Conservation (phyloP, 352 stramenopile species). For the Pythium myriotylum region DNA sequence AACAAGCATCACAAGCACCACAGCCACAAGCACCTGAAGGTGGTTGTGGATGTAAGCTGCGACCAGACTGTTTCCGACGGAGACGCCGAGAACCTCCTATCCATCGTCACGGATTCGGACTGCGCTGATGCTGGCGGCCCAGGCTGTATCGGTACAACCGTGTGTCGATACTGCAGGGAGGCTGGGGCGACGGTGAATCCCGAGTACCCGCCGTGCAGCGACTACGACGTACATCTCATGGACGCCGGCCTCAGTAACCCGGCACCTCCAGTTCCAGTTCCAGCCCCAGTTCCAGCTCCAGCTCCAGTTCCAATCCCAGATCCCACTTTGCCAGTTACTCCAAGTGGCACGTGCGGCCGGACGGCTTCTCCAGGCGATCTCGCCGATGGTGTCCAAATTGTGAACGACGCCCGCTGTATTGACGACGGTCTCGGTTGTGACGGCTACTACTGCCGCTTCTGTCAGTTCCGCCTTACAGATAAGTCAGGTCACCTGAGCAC, state of each 20-base stretch:
- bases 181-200: background rate
- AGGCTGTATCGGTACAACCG: background rate
- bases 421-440: constrained; percentile 8
- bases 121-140: background rate
- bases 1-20: background rate
- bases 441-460: background rate
- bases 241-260: background rate
- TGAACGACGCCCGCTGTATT: constrained; percentile 30
- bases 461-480: background rate
- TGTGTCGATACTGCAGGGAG: background rate
- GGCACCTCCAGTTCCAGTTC: background rate
- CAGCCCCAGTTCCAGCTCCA: background rate
- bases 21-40: background rate
- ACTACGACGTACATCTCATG: background rate
- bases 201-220: background rate
- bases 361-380: constrained; percentile 13
- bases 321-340: background rate
- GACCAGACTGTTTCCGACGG: background rate
- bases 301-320: background rate
- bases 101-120: background rate
- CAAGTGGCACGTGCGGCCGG: background rate
- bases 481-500: constrained; percentile 12
- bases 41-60: background rate
- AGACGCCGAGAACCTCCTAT: background rate
- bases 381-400: constrained; percentile 8